Conservation (phyloP, 2,329 filamentous ascomycete species). For the Thielaviopsis populi region DNA sequence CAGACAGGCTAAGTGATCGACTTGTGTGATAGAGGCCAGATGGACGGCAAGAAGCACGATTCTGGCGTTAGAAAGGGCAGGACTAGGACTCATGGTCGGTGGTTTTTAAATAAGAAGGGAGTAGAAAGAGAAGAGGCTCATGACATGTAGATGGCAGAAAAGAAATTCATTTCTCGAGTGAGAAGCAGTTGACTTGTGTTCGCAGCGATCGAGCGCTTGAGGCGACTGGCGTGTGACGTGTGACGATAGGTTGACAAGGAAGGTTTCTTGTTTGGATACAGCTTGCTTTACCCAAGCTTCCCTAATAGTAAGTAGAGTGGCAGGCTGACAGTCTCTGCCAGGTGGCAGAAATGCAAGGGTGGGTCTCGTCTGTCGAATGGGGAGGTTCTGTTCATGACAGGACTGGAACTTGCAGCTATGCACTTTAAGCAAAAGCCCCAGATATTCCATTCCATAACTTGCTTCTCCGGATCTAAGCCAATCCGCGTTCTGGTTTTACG, state of each 20-base stretch:
- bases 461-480: not conserved
- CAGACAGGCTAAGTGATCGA: constrained; percentile 46
- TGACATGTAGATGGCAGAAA: not conserved
- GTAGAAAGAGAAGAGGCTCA: not conserved
- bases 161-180: not conserved
- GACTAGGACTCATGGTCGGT: constrained; percentile 26
- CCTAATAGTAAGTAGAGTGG: not conserved
- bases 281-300: not conserved
- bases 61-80: constrained; percentile 47
- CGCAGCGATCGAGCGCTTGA: not conserved
- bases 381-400: not conserved
- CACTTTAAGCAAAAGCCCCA: not conserved
- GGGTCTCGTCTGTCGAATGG: not conserved
- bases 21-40: constrained; percentile 49
- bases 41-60: constrained; percentile 59
- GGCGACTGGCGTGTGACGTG: not conserved
- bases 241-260: not conserved
- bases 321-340: not conserved
- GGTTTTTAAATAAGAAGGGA: constrained; percentile 9
- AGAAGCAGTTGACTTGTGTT: not conserved
- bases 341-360: not conserved
- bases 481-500: not conserved
- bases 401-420: not conserved
- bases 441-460: not conserved
- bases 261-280: not conserved